Base-by-base conservation (phyloP, 148 eudicot species). In the Rhododendron molle region DNA sequence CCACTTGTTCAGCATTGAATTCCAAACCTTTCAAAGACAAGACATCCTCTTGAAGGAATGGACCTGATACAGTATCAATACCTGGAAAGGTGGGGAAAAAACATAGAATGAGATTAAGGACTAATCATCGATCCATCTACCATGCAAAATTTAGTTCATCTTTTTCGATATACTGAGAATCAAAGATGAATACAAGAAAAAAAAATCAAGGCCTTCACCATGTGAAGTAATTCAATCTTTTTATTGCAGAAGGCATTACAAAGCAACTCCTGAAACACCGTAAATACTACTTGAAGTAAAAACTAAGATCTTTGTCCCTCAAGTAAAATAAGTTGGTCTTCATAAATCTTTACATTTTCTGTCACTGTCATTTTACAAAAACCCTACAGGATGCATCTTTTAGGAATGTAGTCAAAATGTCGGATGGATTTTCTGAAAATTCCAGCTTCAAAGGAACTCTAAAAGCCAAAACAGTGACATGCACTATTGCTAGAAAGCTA, bases 31-130 rank as follows among this genome's bases (percentile, higher is more conserved):
- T 92, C 83, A 96, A 78, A 46, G 95, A 87, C 89, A 92, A 85
- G 76, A 96, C 87, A 36, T 94, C 96, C 88, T 96, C 95, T 54
- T 81, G 85, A 72, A 96, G 95, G 85, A 89, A 96, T 12, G 98
- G 91, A 46, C 92, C 92, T 15, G 93, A 78, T 67, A 81, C 83
- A 43, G 89, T 88, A 80, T 50, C 82, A 30, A 7, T 34, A 6
- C n/a, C 62, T 49, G 82, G 40, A 50, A 80, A 13, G 7, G 7
- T 3, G 14, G 20, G 56, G 18, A 16, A 13, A 26, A 5, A 47
- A 54, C 0, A 3, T 20, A 28, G 62, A 14, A 80, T 20, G 13
- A 80, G 34, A 80, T 23, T 34, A 44, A 49, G 23, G 76, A n/a
- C 23, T 30, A 69, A 30, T 12, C 4, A 14, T 28, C 7, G 82